A percentile compares a stretch with the other conserved stretches of the same genome.
These are phyloP conservation scores for Epithele typhae DNA, from an alignment of 768 basidiomycete species.

Conservation along the genomic window DNA sequence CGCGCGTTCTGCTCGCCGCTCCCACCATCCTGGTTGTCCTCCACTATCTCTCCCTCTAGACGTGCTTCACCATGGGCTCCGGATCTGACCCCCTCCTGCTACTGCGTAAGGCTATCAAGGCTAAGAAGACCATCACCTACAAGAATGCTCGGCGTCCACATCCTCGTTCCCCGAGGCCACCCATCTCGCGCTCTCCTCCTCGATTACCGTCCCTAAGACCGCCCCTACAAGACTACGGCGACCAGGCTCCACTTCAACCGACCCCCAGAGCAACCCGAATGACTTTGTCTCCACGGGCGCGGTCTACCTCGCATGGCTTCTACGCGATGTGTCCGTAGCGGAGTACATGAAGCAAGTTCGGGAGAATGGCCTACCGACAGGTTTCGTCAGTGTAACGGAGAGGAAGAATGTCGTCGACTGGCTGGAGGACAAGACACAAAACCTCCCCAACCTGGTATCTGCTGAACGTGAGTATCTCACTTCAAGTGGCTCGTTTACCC, in stretches of 20 bases:
- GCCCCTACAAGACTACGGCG: conserved; percentile 76
- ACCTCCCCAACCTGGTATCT: conserved; percentile 9
- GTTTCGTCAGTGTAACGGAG: conserved; percentile 85
- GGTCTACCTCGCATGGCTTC: conserved; percentile 80
- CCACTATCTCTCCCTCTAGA: neutral
- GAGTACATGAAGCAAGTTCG: conserved; percentile 89
- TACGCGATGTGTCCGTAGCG: conserved; percentile 66
- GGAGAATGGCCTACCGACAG: conserved; percentile 65
- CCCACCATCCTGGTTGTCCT: neutral
- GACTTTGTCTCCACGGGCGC: conserved; percentile 80
- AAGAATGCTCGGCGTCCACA: conserved; percentile 34
- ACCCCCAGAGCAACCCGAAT: conserved; percentile 32
- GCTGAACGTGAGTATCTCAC: conserved; percentile 3
- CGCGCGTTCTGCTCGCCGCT: neutral
- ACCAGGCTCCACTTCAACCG: conserved; percentile 42
- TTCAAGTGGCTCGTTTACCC: no score
- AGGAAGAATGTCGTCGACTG: conserved; percentile 84
- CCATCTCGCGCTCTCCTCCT: conserved; percentile 55
- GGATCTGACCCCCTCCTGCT: conserved; percentile 47
- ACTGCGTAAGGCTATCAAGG: conserved; percentile 61
- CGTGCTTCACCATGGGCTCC: conserved; percentile 5
- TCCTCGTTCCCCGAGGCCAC: conserved; percentile 53
- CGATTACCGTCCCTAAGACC: conserved; percentile 61
- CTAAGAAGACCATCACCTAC: conserved; percentile 47
- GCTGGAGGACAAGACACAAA: conserved; percentile 54